phyloP scores from a whole-genome alignment of 2,329 filamentous ascomycete species.

The Colletotrichum australisinense region DNA sequence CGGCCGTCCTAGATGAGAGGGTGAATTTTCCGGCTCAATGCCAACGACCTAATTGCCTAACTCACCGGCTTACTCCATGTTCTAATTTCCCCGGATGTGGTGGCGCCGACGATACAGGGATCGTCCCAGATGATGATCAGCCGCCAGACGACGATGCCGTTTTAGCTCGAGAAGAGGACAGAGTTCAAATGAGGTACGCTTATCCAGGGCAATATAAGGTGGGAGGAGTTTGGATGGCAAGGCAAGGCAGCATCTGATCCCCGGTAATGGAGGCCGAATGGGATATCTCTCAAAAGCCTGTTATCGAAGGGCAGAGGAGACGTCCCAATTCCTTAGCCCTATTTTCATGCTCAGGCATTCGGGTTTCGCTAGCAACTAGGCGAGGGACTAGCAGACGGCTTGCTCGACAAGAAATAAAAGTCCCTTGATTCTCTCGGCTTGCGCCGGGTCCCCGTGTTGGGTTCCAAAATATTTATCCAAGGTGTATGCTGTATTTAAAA shows the following conservation, averaged over 20 bases:
- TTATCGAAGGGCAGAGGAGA: neutral
- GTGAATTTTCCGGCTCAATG: neutral
- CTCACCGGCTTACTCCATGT: neutral
- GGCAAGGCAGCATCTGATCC: neutral
- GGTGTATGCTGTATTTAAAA: constrained; percentile 32
- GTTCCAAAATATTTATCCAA: constrained; percentile 24
- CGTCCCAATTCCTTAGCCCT: neutral
- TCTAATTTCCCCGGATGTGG: neutral
- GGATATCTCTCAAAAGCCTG: too few species aligned
- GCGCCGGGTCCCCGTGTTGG: constrained; percentile 20
- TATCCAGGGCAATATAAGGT: neutral
- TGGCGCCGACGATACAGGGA: constrained; percentile 2
- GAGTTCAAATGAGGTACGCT: neutral
- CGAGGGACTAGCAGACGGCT: neutral
- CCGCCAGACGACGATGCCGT: neutral
- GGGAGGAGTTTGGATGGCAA: neutral
- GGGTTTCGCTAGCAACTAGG: neutral
- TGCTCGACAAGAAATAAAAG: neutral
- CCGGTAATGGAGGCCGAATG: neutral
- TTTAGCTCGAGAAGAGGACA: neutral
- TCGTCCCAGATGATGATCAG: neutral
- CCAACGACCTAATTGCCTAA: neutral
- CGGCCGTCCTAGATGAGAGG: neutral
- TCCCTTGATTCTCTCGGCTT: constrained; percentile 18
- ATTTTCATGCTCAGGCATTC: neutral